phyloP scores from a whole-genome alignment of 1,139 yeast genomes.

The Taphrina sp. region DNA sequence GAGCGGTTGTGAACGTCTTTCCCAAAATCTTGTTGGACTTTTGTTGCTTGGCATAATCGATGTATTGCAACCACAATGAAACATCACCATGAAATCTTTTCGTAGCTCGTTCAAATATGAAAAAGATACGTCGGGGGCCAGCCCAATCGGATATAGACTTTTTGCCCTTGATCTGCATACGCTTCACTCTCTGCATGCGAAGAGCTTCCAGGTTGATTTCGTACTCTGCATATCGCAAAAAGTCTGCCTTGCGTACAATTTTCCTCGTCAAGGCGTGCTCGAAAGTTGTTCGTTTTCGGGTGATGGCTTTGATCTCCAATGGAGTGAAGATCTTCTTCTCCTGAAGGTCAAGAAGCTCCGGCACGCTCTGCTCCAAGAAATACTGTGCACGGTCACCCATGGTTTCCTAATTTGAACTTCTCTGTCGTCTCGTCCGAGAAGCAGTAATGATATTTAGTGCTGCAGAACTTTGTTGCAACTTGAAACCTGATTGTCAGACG shows the following conservation, averaged over 20 bases:
- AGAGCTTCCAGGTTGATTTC: slow-evolving; percentile 78
- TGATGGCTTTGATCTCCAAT: slow-evolving; percentile 72
- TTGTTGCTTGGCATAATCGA: slow-evolving; percentile 67
- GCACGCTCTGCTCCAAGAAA: slow-evolving; percentile 77
- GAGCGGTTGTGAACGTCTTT: slow-evolving; percentile 68
- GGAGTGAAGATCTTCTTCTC: slow-evolving; percentile 68
- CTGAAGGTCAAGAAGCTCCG: slow-evolving; percentile 86
- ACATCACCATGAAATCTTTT: slow-evolving; percentile 75
- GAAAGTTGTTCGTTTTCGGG: slow-evolving; percentile 92
- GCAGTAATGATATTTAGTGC: too few relatives aligned
- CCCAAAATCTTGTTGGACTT: slow-evolving; percentile 80
- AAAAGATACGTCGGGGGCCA: slow-evolving; percentile 74
- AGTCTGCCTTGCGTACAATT: slow-evolving; percentile 77
- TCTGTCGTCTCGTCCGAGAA: too few relatives aligned
- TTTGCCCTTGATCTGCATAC: slow-evolving; percentile 45
- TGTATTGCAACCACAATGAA: slow-evolving; percentile 73
- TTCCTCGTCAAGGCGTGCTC: slow-evolving; percentile 88
- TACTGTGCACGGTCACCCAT: slow-evolving; percentile 78
- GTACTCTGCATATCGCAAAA: slow-evolving; percentile 72
- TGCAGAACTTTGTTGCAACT: too few relatives aligned
- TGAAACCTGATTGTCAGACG: too few relatives aligned
- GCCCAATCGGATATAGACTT: slow-evolving; percentile 82
- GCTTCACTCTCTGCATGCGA: slow-evolving; percentile 63
- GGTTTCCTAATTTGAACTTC: too few relatives aligned
- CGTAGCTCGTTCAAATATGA: slow-evolving; percentile 80